phyloP scores from a whole-genome alignment of 495 filamentous ascomycete species.

The Oleoguttula mirabilis region DNA sequence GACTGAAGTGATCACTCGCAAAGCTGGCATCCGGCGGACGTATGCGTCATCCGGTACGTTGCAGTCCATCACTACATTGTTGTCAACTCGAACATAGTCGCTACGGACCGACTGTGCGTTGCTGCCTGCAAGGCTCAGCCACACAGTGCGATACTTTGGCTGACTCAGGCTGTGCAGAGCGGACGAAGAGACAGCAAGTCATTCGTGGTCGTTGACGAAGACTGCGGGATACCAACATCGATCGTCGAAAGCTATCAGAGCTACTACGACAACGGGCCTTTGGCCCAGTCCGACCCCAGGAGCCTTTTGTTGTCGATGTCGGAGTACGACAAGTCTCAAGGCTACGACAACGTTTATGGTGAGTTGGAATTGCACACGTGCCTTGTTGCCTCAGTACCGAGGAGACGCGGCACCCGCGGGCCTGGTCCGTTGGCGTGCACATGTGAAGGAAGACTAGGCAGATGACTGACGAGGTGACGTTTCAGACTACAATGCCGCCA shows the following conservation, averaged over 20 bases:
- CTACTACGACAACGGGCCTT: constrained; percentile 10
- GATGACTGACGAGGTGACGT: constrained; percentile 20
- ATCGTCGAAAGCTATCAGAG: constrained; percentile 14
- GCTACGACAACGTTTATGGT: constrained; percentile 35
- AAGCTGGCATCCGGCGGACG: constrained; percentile 16
- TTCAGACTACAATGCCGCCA: constrained; percentile 25
- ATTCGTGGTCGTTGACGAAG: constrained; percentile 15
- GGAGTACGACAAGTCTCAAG: constrained; percentile 40
- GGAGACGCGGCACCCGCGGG: constrained; percentile 8
- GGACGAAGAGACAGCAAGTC: constrained; percentile 16
- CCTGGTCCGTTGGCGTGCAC: constrained; percentile 1
- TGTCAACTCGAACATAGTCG: not conserved
- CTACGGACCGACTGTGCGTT: not conserved
- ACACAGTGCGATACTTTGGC: constrained; percentile 3
- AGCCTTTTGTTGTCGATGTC: constrained; percentile 39
- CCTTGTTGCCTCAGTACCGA: constrained; percentile 9
- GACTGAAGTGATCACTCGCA: constrained; percentile 12
- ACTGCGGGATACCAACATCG: constrained; percentile 13
- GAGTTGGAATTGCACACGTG: constrained; percentile 24
- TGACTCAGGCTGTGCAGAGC: constrained; percentile 4
- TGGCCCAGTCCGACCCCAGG: constrained; percentile 16
- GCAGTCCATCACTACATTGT: not conserved
- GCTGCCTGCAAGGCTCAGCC: constrained; percentile 14
- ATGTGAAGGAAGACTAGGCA: constrained; percentile 15
- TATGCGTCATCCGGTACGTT: constrained; percentile 21